phyloP scores from a whole-genome alignment of 805 yeast species.

The Saccharomycopsis fibuligera region DNA sequence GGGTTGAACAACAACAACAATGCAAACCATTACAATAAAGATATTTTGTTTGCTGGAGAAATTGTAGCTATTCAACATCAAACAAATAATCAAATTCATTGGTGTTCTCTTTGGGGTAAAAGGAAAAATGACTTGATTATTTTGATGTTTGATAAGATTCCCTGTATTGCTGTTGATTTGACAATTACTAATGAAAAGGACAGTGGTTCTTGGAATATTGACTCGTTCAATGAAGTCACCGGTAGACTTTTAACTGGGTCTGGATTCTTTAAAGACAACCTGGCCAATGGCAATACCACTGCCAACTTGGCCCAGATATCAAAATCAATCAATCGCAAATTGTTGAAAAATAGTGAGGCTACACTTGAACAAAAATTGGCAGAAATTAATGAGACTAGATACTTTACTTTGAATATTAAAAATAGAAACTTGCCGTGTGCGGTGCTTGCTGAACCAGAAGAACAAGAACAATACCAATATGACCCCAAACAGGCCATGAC shows the following conservation, averaged over 20 bases:
- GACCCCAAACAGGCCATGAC: slow-evolving; percentile 32
- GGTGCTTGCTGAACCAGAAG: slow-evolving; percentile 53
- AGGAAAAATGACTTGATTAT: slow-evolving; percentile 62
- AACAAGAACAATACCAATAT: slow-evolving; percentile 32
- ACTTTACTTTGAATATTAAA: slow-evolving; percentile 49
- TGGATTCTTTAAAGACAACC: background rate
- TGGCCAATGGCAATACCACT: slow-evolving; percentile 19
- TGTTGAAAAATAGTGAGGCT: slow-evolving; percentile 10
- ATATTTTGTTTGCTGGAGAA: slow-evolving; percentile 73
- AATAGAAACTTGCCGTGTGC: slow-evolving; percentile 63
- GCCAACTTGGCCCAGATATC: slow-evolving; percentile 20
- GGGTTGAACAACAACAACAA: slow-evolving; percentile 21
- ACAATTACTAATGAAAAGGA: slow-evolving; percentile 30
- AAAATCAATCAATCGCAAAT: slow-evolving; percentile 2
- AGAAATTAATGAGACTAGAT: slow-evolving; percentile 50
- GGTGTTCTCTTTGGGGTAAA: slow-evolving; percentile 93
- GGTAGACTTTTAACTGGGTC: slow-evolving; percentile 14
- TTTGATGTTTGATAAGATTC: slow-evolving; percentile 83
- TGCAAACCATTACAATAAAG: slow-evolving; percentile 27
- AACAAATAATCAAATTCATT: slow-evolving; percentile 45
- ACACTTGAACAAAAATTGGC: slow-evolving; percentile 32
- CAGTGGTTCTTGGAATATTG: slow-evolving; percentile 22
- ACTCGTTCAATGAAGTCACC: slow-evolving; percentile 22
- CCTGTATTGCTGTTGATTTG: slow-evolving; percentile 59
- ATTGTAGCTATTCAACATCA: slow-evolving; percentile 66